A percentile compares a stretch with the other conserved stretches of the same genome.
These are phyloP conservation scores for Leptographium galeiforme DNA, from an alignment of 2,329 filamentous ascomycete genomes.

Conservation along the genomic window DNA sequence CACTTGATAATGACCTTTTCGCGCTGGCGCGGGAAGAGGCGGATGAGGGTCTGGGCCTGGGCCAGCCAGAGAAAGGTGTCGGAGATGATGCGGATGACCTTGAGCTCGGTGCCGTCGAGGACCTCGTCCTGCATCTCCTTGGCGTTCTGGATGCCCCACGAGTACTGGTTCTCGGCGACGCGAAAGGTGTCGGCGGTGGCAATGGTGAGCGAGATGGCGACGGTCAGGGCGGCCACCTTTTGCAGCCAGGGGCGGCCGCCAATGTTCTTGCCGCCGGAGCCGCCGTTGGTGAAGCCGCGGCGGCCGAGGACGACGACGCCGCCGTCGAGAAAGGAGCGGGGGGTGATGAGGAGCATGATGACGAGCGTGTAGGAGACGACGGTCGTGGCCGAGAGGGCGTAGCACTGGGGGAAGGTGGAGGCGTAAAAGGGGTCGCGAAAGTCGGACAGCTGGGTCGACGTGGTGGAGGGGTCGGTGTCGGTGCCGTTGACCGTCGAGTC, in stretches of 20 bases:
- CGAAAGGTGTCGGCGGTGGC: constrained; percentile 84
- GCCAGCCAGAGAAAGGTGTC: constrained; percentile 96
- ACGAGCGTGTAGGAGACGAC: constrained; percentile 85
- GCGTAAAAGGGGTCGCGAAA: constrained; percentile 83
- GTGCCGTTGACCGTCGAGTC: constrained; percentile 6
- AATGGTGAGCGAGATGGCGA: constrained; percentile 78
- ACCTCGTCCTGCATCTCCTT: constrained; percentile 62
- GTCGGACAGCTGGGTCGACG: constrained; percentile 38
- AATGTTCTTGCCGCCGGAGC: constrained; percentile 66
- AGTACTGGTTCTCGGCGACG: constrained; percentile 72
- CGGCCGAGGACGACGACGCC: constrained; percentile 69
- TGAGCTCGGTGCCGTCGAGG: constrained; percentile 71
- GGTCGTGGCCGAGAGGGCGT: constrained; percentile 82
- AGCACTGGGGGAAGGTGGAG: constrained; percentile 83
- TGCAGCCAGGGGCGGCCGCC: constrained; percentile 91
- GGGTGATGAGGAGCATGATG: constrained; percentile 86
- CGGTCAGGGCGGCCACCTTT: constrained; percentile 60
- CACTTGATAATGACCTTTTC: constrained; percentile 99
- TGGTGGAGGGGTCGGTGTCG: constrained; percentile 15
- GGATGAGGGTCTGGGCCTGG: constrained; percentile 91
- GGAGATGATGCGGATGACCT: constrained; percentile 82
- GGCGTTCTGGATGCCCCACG: constrained; percentile 67
- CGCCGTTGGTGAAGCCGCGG: constrained; percentile 74
- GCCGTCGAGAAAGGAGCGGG: constrained; percentile 83
- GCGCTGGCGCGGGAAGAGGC: constrained; percentile 87